Base-by-base conservation (phyloP, 1,139 yeast genomes). In the Yamadazyma kanchanaburiensis region DNA sequence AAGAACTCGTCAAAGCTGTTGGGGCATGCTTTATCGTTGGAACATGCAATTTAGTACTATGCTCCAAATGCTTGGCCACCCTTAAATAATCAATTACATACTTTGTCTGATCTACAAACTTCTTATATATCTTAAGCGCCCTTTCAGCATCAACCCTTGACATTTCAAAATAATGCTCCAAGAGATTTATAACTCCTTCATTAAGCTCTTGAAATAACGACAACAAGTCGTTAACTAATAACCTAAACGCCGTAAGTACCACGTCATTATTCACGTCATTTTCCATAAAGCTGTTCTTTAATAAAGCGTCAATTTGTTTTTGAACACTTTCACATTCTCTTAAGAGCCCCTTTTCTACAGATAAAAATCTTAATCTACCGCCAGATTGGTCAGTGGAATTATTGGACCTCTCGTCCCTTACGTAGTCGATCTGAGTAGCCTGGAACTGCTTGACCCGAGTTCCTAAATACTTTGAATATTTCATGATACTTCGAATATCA, bases 11-110 rank as follows among this genome's bases (percentile, higher is more conserved):
- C 46, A 91, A 70, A 16, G 95, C 94, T 2, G 96, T 89, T 10
- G 97, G 97, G 0, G 97, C 96, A 58, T 91, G 98, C 54, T 87
- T 87, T 38, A 91, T 89, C 10, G 95, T 89, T 16, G 98, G 98
- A 18, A 91, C 95, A 50, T 84, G 88, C 38, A 91, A 65, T 47
- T 88, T 88, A 1, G 97, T 87, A 3, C 91, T 78, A 49, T 80
- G 76, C 53, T 87, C 95, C 45, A 86, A 66, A 52, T 83, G 89
- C 51, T 91, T 89, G 5, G 97, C 98, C 12, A 84, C 80, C 45
- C 94, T 77, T 48, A 91, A 69, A 54, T 83, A 91, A 45, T 80
- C 83, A 25, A 91, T 91, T 12, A 89, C 97, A 49, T 81, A 82
- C 33, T 81, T 80, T 0, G 98, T 91, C 52, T 87, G 80, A 38